phyloP scores from a whole-genome alignment of 2,329 filamentous ascomycete genomes.

The Diplodia corticola region DNA sequence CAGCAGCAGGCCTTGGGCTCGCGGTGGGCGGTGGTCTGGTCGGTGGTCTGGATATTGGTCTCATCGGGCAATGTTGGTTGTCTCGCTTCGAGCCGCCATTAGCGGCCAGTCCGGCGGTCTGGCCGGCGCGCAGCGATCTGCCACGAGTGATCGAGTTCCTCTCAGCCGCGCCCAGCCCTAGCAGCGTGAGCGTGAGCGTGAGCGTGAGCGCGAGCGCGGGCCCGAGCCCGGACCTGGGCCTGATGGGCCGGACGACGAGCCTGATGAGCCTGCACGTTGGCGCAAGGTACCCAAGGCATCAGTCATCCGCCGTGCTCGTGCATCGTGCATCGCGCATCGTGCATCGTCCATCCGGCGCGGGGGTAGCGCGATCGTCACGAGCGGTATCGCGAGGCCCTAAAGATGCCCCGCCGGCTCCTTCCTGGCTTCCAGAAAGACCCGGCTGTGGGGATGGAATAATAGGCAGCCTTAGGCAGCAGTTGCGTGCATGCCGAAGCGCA shows the following conservation, averaged over 20 bases:
- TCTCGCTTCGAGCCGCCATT: constrained; percentile 8
- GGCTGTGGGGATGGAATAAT: constrained; percentile 4
- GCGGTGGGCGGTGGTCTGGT: no score
- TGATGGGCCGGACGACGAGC: no score
- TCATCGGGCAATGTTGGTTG: neutral
- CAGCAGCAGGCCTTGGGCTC: neutral
- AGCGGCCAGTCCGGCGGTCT: neutral
- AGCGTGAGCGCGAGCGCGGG: no score
- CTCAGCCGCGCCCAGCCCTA: no score
- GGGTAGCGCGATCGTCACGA: constrained; percentile 13
- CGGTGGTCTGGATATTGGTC: neutral
- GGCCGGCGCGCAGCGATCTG: neutral
- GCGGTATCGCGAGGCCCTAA: constrained; percentile 14
- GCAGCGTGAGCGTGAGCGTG: no score
- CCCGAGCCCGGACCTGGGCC: no score
- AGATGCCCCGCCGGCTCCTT: neutral
- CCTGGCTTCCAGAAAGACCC: constrained; percentile 7
- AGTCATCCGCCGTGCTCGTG: neutral
- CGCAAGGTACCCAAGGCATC: constrained; percentile 15
- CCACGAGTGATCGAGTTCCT: neutral
- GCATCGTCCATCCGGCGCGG: neutral
- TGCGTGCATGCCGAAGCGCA: neutral
- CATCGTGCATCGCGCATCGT: no score
- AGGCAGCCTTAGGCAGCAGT: constrained; percentile 16
- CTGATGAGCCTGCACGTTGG: neutral